Evolutionary conservation across 139 green algal genomes (phyloP), one percentile per base, ranked within the genome.

Genomic region (Deuterostichococcus epilithicus): DNA sequence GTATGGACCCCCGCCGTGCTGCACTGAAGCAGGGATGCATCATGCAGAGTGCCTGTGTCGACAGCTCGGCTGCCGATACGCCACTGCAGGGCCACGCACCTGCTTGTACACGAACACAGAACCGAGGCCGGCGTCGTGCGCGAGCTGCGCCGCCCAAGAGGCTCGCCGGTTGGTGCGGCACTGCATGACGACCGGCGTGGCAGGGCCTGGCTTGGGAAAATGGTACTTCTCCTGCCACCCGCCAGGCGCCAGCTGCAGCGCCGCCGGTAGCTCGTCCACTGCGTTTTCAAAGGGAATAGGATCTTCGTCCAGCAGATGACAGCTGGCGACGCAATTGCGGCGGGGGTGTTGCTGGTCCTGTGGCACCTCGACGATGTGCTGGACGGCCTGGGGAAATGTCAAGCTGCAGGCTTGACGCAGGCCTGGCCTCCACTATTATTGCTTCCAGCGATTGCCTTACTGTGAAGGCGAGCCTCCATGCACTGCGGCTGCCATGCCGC

Each of bases 111-210:
- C 85, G 18, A 87, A 52, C 25, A 74, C 76, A 3, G 47, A 45
- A 2, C 35, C 25, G 23, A 84, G 75, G 2, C 85, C 83, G 10
- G 82, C 80, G 68, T 89, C 86, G 23, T 79, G 30, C 39, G 89
- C 89, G 3, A 94, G 36, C 75, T 90, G 86, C 28, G 90, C 89
- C 22, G 90, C 90, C 90, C 90, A 94, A 1, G 76, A 68, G 22
- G 90, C 78, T 22, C 89, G 81, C 15, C 66, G 73, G 68, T 83
- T 86, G 42, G 87, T 86, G 60, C 88, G 80, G 77, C 85, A 88
- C 26, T 86, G 83, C 70, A 94, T 81, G 26, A 93, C 77, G 3
- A 94, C 33, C 3, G 80, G 75, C 36, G 86, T 81, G 10, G 81
- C 78, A 0, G 67, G 26, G 5, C 28, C 39, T 0, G 88, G 85